Base-by-base conservation (phyloP, 169 alveolate species). In the Perkinsus olseni region DNA sequence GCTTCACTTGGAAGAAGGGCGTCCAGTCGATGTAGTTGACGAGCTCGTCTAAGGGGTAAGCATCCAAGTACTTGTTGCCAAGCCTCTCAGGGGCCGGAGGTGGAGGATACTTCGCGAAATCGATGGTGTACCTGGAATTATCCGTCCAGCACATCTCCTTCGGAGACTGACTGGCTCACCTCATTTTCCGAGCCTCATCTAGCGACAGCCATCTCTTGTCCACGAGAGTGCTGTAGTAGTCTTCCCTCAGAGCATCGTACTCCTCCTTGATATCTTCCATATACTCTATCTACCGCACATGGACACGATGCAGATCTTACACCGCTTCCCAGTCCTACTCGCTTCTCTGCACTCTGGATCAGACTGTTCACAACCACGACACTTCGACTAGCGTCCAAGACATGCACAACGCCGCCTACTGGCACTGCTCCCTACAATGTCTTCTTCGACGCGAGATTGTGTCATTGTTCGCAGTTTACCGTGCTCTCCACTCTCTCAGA, bases 1-100 rank as follows among this genome's bases (percentile, higher is more conserved):
- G 24, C 97, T 96, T 94, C 39, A 93, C 51, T 20, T 94, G 74
- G 96, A 95, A 95, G 96, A 95, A 95, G 4, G 96, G 96, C 62
- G 94, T 95, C 97, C 97, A 95, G 92, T 95, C 96, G 45, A 95
- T 93, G 39, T 74, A 95, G 36, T 94, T 92, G 38, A 94, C 92
- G 45, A 95, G 91, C 74, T 93, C 93, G 39, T 82, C 40, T 13
- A 95, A 37, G 34, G 92, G 93, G 39, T 92, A 91, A 38, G 92
- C 94, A 0, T 51, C 93, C 48, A 94, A 74, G 13, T 91, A 94
- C 28, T 51, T 93, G 39, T 93, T 74, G 0, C 97, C 97, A 24
- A 93, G 21, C 91, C 74, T 39, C 38, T 74, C 38, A 1, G 97
- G 97, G 62, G 92, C 93, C 0, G 90, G 37, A 8, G 94, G 74